These are phyloP conservation scores for Ormosia semicastrata DNA, from an alignment of 306 rosid genomes.

Conservation along the genomic window DNA sequence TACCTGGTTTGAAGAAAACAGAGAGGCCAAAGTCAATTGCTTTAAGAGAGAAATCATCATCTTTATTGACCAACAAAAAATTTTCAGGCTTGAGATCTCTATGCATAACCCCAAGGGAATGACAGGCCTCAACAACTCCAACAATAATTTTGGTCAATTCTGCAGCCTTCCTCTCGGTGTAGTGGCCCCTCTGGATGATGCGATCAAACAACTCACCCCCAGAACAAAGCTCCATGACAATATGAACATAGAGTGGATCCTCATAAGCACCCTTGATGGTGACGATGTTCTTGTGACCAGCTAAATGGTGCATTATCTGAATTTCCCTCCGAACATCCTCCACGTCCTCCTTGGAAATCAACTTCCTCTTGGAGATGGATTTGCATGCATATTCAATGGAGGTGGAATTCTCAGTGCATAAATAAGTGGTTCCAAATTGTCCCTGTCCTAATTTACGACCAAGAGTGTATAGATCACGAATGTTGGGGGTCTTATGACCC, in stretches of 20 bases:
- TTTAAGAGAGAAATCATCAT: conserved; percentile 90
- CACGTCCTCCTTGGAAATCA: conserved; percentile 85
- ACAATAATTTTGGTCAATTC: conserved; percentile 85
- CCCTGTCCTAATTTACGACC: conserved; percentile 93
- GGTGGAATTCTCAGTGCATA: conserved; percentile 64
- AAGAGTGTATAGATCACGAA: conserved; percentile 79
- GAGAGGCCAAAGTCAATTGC: conserved; percentile 98
- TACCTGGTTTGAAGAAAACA: conserved; percentile 95
- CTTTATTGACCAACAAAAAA: conserved; percentile 87
- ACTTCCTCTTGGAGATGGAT: conserved; percentile 89
- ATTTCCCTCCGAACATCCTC: conserved; percentile 93
- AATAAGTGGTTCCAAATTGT: conserved; percentile 86
- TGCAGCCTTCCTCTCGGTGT: conserved; percentile 89
- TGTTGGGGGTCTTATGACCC: conserved; percentile 84
- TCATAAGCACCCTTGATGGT: conserved; percentile 94
- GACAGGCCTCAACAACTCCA: conserved; percentile 94
- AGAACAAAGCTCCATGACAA: conserved; percentile 92
- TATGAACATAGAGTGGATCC: conserved; percentile 85
- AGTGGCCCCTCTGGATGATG: conserved; percentile 91
- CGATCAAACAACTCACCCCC: conserved; percentile 95
- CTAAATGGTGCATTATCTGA: conserved; percentile 96
- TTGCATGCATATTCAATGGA: conserved; percentile 77
- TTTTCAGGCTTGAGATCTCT: conserved; percentile 96
- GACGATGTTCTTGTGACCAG: conserved; percentile 91
- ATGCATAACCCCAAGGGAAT: conserved; percentile 95